These are phyloP conservation scores for Alternaria burnsii DNA, from an alignment of 2,329 filamentous ascomycete species.

Conservation along the genomic window DNA sequence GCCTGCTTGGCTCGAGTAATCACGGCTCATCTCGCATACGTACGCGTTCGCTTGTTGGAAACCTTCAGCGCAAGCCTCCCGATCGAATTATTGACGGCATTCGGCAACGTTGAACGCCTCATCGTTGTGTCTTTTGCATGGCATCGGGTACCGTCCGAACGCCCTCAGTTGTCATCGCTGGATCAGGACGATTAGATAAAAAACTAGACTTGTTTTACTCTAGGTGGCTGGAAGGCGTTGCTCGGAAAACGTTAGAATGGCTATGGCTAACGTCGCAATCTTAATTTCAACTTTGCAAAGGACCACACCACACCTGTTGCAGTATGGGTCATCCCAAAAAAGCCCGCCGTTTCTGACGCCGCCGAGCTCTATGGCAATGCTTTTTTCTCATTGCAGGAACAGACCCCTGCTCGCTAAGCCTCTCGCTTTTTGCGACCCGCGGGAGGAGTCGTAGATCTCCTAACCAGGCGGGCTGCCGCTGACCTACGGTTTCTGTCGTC, in stretches of 20 bases:
- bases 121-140: not conserved
- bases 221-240: conserved; percentile 21
- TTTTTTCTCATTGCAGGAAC: conserved; percentile 21
- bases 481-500: conserved; percentile 26
- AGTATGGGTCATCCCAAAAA: conserved; percentile 33
- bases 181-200: conserved; percentile 21
- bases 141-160: conserved; percentile 15
- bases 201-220: conserved; percentile 17
- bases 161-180: conserved; percentile 29
- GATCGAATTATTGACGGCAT: not conserved
- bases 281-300: conserved; percentile 27
- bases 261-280: conserved; percentile 42
- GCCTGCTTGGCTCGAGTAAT: conserved; percentile 9
- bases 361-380: conserved; percentile 27
- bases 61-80: not conserved
- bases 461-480: conserved; percentile 24
- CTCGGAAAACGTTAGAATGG: conserved; percentile 14
- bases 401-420: conserved; percentile 30
- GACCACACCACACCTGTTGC: conserved; percentile 28
- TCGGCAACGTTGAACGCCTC: not conserved
- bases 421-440: conserved; percentile 29
- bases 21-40: conserved; percentile 17
- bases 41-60: conserved; percentile 14
- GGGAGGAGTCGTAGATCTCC: conserved; percentile 36
- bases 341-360: conserved; percentile 38